Conservation (phyloP, 2,329 filamentous ascomycete genomes). For the Trichoderma sp. region DNA sequence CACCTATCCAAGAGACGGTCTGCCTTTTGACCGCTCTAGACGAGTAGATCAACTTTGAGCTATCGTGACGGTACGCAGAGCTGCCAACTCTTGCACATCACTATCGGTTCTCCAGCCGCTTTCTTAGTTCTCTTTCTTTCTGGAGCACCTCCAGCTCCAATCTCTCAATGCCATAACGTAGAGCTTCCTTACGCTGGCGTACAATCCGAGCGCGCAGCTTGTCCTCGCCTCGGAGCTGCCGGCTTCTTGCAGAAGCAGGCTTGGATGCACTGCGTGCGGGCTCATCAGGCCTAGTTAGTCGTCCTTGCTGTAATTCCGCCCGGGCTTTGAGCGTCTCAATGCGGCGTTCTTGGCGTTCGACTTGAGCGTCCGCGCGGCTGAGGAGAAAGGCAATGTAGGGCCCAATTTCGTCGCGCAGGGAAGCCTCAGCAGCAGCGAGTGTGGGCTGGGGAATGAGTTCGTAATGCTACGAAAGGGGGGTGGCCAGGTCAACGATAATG, state of each 20-base stretch:
- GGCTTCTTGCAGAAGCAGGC: slow-evolving; percentile 9
- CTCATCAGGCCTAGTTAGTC: slow-evolving; percentile 41
- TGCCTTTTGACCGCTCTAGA: neutral
- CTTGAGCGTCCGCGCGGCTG: slow-evolving; percentile 76
- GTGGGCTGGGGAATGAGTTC: slow-evolving; percentile 87
- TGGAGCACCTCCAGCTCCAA: slow-evolving; percentile 85
- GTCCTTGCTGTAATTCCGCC: slow-evolving; percentile 78
- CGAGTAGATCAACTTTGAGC: neutral
- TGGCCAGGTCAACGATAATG: slow-evolving; percentile 8
- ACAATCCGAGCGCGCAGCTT: slow-evolving; percentile 60
- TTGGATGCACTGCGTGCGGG: neutral
- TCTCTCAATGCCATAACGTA: slow-evolving; percentile 84
- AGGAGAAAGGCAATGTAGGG: slow-evolving; percentile 81
- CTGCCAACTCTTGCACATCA: neutral
- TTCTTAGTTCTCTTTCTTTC: slow-evolving; percentile 61
- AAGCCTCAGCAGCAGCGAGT: slow-evolving; percentile 77
- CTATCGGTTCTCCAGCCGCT: slow-evolving; percentile 46
- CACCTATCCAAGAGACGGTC: neutral
- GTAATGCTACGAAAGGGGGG: slow-evolving; percentile 67
- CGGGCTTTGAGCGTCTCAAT: slow-evolving; percentile 83
- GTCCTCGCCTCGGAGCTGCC: slow-evolving; percentile 54
- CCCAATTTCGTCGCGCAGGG: slow-evolving; percentile 85
- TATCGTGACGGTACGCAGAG: neutral
- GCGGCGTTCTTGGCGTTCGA: slow-evolving; percentile 79
- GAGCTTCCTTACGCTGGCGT: slow-evolving; percentile 77